A percentile compares a stretch with the other conserved stretches of the same genome.
Conservation (phyloP, 1,139 yeast species). For the Magnusiomyces starmeri region DNA sequence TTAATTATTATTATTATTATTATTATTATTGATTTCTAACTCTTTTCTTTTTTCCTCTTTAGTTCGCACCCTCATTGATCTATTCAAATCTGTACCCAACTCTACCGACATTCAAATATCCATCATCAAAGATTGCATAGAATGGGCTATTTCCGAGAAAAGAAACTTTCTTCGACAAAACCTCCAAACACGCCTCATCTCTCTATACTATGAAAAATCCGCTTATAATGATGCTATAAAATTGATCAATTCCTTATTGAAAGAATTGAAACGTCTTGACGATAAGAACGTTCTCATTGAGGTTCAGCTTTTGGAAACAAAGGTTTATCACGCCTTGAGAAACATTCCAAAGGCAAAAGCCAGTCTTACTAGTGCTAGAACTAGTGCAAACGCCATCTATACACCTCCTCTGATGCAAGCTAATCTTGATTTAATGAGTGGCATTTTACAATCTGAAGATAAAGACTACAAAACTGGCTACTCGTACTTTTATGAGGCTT, state of each 20-base stretch:
- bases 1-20: too few species aligned
- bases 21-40: too few species aligned
- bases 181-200: conserved; percentile 75
- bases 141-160: conserved; percentile 80
- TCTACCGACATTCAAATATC: conserved; percentile 65
- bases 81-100: conserved; percentile 61
- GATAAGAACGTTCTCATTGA: conserved; percentile 94
- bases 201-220: conserved; percentile 58
- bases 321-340: conserved; percentile 84
- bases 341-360: conserved; percentile 92
- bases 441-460: conserved; percentile 93
- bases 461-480: conserved; percentile 94
- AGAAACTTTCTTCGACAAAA: conserved; percentile 85
- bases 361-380: conserved; percentile 88
- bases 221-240: conserved; percentile 64
- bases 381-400: conserved; percentile 92
- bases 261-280: conserved; percentile 86
- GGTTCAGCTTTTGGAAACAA: conserved; percentile 85
- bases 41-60: too few species aligned
- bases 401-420: conserved; percentile 95
- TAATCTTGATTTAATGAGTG: conserved; percentile 90
- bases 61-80: conserved; percentile 59
- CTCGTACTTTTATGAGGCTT: conserved; percentile 90
- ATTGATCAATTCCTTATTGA: conserved; percentile 62
- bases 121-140: conserved; percentile 72